Evolutionary conservation across 164 flowering plant species (phyloP), one percentile per base, ranked within the genome.

Genomic region (Vitis amurensis): DNA sequence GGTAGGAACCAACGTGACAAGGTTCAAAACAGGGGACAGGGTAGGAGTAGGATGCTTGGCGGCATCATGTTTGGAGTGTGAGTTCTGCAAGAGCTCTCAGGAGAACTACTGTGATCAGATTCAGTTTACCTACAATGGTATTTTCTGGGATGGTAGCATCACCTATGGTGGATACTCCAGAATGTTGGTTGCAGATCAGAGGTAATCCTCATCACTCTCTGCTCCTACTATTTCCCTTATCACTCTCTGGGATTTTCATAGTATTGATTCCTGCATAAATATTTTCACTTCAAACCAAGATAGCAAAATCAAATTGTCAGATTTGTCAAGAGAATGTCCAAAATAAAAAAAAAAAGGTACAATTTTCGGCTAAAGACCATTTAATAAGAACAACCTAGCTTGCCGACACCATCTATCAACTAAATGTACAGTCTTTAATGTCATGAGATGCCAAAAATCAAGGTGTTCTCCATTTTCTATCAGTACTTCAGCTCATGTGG

Each of bases 91-190:
- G 17, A 61, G 59, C 23, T 72, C 74, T 0, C 79, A 81, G 63
- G 96, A 90, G 68, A 83, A 90, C 23, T 90, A 87, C 81, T 90
- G 96, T 53, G 85, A 82, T 17, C 49, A 86, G 57, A 14, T 80
- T 1, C 86, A 84, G 71, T 76, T 82, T 17, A 73, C 85, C 7
- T 87, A 83, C 74, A 86, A 86, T 68, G 92, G 91, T 68, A 70
- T 89, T 15, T 92, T 85, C 81, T 85, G 89, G 90, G 98, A 92
- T 67, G 96, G 94, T 7, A 87, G 84, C 80, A 81, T 87, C 73
- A 92, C 98, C 48, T 87, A 89, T 23, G 98, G 98, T 14, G 98
- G 98, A 47, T 92, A 87, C 81, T 89, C 96, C 55, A 70, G 81
- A 8, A 79, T 84, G 80, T 51, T 91, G 1, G 93, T 92, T 0